A percentile compares a stretch with the other conserved stretches of the same genome.
Conservation (phyloP, 169 alveolate species). For the Plasmodium inui region DNA sequence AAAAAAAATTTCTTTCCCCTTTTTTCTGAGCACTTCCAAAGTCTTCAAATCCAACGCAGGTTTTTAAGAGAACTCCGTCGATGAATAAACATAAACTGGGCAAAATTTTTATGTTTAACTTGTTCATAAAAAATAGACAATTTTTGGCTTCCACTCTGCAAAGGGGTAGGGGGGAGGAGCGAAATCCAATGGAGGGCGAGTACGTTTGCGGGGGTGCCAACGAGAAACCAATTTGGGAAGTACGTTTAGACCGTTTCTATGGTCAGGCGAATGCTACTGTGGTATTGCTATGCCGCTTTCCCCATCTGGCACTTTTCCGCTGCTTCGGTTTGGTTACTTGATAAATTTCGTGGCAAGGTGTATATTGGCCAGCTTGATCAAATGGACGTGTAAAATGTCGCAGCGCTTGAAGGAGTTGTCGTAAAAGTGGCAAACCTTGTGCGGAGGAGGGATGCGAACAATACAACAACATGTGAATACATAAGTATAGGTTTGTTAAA, state of each 20-base stretch:
- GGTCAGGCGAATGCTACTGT: not conserved
- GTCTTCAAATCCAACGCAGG: constrained; percentile 71
- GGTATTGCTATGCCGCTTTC: not conserved
- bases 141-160: constrained; percentile 71
- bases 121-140: constrained; percentile 68
- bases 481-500: not conserved
- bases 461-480: not conserved
- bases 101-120: constrained; percentile 34
- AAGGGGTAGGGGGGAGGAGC: not conserved
- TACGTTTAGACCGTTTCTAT: not conserved
- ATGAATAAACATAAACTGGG: constrained; percentile 74
- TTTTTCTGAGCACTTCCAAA: constrained; percentile 37
- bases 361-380: constrained; percentile 57
- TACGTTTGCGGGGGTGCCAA: not conserved
- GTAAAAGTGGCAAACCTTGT: constrained; percentile 71
- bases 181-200: not conserved
- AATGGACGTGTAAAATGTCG: constrained; percentile 63
- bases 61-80: constrained; percentile 51
- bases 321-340: constrained; percentile 17
- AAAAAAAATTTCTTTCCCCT: constrained; percentile 4
- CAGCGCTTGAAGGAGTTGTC: constrained; percentile 60
- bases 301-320: not conserved
- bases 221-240: not conserved
- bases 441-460: not conserved
- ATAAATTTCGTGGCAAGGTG: constrained; percentile 59